Base-by-base conservation (phyloP, 1,139 yeast species). In the Barnettozyma hawaiiensis region DNA sequence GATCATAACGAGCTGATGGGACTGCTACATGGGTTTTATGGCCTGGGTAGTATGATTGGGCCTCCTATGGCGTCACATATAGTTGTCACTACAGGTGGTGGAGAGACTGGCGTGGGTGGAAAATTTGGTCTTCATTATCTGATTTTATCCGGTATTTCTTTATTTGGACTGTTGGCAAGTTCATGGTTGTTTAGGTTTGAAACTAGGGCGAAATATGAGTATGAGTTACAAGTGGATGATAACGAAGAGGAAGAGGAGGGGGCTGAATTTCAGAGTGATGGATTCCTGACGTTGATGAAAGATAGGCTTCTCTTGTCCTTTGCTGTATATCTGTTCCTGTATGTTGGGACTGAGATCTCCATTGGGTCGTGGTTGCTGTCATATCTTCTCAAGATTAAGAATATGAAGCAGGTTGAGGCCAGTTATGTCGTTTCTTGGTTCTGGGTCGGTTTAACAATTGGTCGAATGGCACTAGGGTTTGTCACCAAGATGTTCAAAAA, bases 341-440 rank as follows among this genome's bases (percentile, higher is more conserved):
- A 81, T 52, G 71, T 81, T 26, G 90, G 92, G 3, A 77, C 78
- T 7, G 89, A 81, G 57, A 73, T 75, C n/a, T 71, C 83, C 4
- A 75, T 82, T 47, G 89, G 86, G 0, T 67, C 81, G 2, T 83
- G 89, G 89, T 53, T 80, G 33, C 71, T 78, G 49, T 74, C 83
- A 16, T 83, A 71, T 52, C 58, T 80, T 37, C 60, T 76, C 23
- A 67, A 80, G 27, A 70, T 78, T 37, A 73, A 76, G 49, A 49
- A 67, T 0, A 59, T 69, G 42, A 55, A 69, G 8, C 78, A 72
- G 51, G 60, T 70, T 16, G 49, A 59, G 14, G 70, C 85, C 39
- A 77, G 87, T 1, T 74, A 73, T 52, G 69, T 81, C 45, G 81
- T 85, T 2, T 73, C 86, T 4, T 59, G 75, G 12, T 82, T 75